A percentile compares a stretch with the other conserved stretches of the same genome.
Evolutionary conservation across 768 basidiomycete species (phyloP).

Genomic region (Lactifluus piperatus): DNA sequence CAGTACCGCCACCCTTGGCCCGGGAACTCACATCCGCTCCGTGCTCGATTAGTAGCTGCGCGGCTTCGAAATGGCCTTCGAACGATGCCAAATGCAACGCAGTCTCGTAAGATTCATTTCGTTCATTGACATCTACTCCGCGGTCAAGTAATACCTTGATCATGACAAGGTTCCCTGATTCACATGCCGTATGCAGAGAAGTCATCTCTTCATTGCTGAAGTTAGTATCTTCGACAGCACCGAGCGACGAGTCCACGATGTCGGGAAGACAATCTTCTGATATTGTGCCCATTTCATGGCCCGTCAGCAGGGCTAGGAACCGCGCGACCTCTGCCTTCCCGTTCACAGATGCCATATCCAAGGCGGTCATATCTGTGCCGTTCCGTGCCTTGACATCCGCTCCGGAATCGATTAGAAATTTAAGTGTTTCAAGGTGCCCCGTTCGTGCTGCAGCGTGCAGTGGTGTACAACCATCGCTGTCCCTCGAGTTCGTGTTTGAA

Average conservation of each 20-base stretch:
- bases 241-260: too few species aligned
- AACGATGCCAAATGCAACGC: background rate
- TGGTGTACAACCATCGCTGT: background rate
- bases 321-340: too few species aligned
- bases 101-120: background rate
- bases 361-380: background rate
- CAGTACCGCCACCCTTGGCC: background rate
- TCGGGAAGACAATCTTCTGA: background rate
- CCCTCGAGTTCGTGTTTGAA: background rate
- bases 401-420: background rate
- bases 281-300: background rate
- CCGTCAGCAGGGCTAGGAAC: too few species aligned
- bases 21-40: background rate
- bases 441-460: background rate
- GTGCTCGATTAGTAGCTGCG: background rate
- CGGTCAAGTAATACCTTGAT: background rate
- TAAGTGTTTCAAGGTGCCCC: background rate
- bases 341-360: background rate
- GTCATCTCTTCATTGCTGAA: too few species aligned
- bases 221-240: rapidly evolving
- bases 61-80: background rate
- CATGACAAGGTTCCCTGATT: background rate
- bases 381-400: background rate
- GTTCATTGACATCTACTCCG: background rate
- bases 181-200: background rate